Conservation (phyloP, 257 asterid species). For the Capsicum pubescens region DNA sequence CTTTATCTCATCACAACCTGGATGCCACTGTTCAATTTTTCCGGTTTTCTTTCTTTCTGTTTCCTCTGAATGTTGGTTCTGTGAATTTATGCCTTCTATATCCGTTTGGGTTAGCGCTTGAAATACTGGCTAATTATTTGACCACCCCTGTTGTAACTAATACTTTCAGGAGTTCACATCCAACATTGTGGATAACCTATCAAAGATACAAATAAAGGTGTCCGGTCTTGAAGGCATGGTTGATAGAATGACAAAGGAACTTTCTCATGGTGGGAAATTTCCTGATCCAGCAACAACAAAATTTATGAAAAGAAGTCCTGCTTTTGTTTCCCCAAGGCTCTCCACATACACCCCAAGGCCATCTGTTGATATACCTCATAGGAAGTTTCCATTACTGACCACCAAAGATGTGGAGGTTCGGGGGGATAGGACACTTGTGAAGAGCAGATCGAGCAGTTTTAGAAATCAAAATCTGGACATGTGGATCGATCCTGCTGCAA, state of each 20-base stretch:
- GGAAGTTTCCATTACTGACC: slow-evolving; percentile 52
- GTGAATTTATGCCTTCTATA: background rate
- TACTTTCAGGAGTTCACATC: slow-evolving; percentile 65
- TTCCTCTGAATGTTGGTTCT: background rate
- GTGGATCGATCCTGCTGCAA: slow-evolving; percentile 60
- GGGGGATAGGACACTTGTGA: slow-evolving; percentile 55
- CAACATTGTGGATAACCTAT: slow-evolving; percentile 72
- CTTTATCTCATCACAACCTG: background rate
- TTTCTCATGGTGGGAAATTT: slow-evolving; percentile 57
- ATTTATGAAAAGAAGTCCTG: slow-evolving; percentile 59
- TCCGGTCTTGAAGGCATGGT: slow-evolving; percentile 80
- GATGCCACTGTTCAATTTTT: background rate
- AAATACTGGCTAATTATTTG: background rate
- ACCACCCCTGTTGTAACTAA: slow-evolving; percentile 20
- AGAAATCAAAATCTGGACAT: slow-evolving; percentile 55
- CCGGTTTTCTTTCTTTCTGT: background rate
- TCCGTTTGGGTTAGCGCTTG: background rate
- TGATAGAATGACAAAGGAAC: slow-evolving; percentile 70
- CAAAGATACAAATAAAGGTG: slow-evolving; percentile 78
- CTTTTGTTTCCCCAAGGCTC: slow-evolving; percentile 70
- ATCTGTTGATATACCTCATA: slow-evolving; percentile 59
- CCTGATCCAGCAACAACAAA: slow-evolving; percentile 55
- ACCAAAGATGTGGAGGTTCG: slow-evolving; percentile 51
- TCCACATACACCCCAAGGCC: slow-evolving; percentile 82
- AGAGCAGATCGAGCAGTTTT: slow-evolving; percentile 58